phyloP scores from a whole-genome alignment of 495 filamentous ascomycete genomes.

The Penicillium coprophilum region DNA sequence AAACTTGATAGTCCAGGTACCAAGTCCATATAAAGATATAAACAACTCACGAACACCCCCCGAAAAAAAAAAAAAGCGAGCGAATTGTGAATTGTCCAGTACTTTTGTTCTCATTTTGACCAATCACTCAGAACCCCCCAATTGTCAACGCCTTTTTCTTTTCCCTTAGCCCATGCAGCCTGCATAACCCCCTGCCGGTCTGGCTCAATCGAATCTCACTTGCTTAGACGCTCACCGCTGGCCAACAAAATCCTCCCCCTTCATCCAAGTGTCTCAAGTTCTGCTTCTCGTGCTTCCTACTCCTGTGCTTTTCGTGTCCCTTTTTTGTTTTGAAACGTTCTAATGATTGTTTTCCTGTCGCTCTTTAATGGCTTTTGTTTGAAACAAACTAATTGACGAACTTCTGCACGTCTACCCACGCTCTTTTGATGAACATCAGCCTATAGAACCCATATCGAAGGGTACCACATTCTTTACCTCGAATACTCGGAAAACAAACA shows the following conservation, averaged over 20 bases:
- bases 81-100: background rate
- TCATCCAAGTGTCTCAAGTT: slow-evolving; percentile 29
- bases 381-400: slow-evolving; percentile 32
- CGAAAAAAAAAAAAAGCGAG: background rate
- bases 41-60: background rate
- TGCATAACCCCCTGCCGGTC: slow-evolving; percentile 18
- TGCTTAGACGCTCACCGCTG: slow-evolving; percentile 38
- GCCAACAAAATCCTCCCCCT: slow-evolving; percentile 36
- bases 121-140: background rate
- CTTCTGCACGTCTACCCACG: slow-evolving; percentile 25
- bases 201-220: slow-evolving; percentile 12
- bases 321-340: slow-evolving; percentile 41
- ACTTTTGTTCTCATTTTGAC: background rate
- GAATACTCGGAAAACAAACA: slow-evolving; percentile 19
- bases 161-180: slow-evolving; percentile 1
- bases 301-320: slow-evolving; percentile 33
- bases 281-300: slow-evolving; percentile 24
- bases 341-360: slow-evolving; percentile 32
- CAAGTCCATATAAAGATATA: background rate
- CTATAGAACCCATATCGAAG: slow-evolving; percentile 14
- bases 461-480: slow-evolving; percentile 39
- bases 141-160: background rate
- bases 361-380: slow-evolving; percentile 32
- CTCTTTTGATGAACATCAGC: slow-evolving; percentile 21
- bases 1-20: background rate